Base-by-base conservation (phyloP, 208 protist species). In the Phytomonas francai region DNA sequence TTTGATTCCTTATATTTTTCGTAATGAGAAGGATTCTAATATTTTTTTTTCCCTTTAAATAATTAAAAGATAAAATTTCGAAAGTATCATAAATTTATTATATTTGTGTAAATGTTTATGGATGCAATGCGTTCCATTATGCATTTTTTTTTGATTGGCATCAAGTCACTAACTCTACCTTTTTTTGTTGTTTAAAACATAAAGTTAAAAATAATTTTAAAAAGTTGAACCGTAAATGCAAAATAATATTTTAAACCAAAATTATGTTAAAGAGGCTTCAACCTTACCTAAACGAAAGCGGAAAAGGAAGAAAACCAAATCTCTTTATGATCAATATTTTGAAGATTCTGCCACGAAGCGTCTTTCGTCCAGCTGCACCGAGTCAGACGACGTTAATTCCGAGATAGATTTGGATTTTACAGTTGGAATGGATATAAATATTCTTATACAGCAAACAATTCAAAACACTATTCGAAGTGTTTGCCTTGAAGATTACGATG, bases 391-490 rank as follows among this genome's bases (percentile, higher is more conserved):
- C n/a, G 73, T 66, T 8, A 80, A 83, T 61, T 61, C 58, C 19
- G 58, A 42, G 19, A 42, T 42, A 14, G 32, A 42, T 32, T 61
- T 61, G 63, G 77, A 83, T 31, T 94, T 83, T 74, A 78, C 57
- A 29, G 78, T 85, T 25, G 78, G 63, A 7, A 91, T 91, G 85
- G 82, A 91, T 25, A 85, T 91, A 28, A 91, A 94, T 49, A 87
- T 88, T 68, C 73, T 94, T 27, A 84, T 94, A 72, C 79, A 91
- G 42, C 85, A 94, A 72, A 85, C 82, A 16, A 61, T 90, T 11
- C 80, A 87, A 54, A 94, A 94, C 61, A 72, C 88, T 34, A 69
- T 90, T 8, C 88, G 87, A 58, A 91, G 81, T 57, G 81, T 94
- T 12, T 89, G 77, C 58, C 78, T 94, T 4, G 85, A 91, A 39